phyloP scores from a whole-genome alignment of 225 moss, liverwort and hornwort genomes.

The Pleurozium schreberi region DNA sequence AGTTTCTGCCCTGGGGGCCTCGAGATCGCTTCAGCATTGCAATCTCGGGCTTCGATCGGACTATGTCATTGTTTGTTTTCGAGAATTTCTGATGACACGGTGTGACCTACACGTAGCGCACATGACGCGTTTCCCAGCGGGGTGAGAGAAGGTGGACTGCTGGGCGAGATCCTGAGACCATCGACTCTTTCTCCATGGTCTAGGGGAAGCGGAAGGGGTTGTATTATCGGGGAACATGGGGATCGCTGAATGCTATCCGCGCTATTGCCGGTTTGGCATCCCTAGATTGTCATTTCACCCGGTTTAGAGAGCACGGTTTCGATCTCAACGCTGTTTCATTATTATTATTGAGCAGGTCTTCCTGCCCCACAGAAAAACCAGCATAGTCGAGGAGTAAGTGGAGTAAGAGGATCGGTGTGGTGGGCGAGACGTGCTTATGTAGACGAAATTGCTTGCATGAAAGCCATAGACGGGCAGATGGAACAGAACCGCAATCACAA shows the following conservation, averaged over 20 bases:
- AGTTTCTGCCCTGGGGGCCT: slow-evolving; percentile 6
- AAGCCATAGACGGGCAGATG: slow-evolving; percentile 42
- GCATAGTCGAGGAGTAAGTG: not conserved
- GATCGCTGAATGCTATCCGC: slow-evolving; percentile 17
- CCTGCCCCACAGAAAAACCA: not conserved
- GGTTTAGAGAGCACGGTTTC: slow-evolving; percentile 2
- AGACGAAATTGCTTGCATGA: slow-evolving; percentile 11
- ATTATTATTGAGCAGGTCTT: not conserved
- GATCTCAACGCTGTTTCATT: not conserved
- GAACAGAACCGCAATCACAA: slow-evolving; percentile 44
- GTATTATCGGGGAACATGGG: slow-evolving; percentile 1
- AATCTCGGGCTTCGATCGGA: slow-evolving; percentile 10
- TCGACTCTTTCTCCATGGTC: not conserved
- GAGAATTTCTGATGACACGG: slow-evolving; percentile 11
- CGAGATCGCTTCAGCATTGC: slow-evolving; percentile 10
- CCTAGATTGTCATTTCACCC: slow-evolving; percentile 2
- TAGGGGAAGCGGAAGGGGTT: slow-evolving; percentile 3
- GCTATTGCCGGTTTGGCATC: not conserved
- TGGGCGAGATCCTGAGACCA: slow-evolving; percentile 19
- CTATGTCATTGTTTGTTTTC: slow-evolving; percentile 6
- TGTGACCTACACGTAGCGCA: slow-evolving; percentile 9
- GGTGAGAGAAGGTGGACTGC: slow-evolving; percentile 1
- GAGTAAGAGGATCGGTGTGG: not conserved
- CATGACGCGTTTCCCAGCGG: slow-evolving; percentile 11
- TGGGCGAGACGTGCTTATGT: slow-evolving; percentile 7